Conservation (phyloP, 495 filamentous ascomycete genomes). For the Daldinia caldariorum region DNA sequence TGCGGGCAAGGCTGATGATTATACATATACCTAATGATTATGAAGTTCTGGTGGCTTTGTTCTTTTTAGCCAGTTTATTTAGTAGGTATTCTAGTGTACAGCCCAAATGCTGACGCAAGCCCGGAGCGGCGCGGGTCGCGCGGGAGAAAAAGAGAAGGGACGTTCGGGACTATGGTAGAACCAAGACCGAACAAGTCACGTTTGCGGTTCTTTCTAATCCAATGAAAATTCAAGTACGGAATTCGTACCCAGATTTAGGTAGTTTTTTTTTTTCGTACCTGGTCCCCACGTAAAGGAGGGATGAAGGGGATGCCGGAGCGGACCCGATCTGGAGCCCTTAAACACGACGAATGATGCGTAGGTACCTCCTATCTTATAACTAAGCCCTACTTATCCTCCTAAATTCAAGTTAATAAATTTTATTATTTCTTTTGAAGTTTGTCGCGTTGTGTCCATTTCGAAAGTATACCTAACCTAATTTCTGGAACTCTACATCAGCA, state of each 20-base stretch:
- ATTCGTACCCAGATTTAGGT: too few species aligned
- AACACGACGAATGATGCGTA: too few species aligned
- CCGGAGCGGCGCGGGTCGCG: conserved; percentile 28
- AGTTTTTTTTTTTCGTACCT: conserved; percentile 21
- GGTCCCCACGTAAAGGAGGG: conserved; percentile 21
- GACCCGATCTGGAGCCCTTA: too few species aligned
- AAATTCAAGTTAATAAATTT: background rate
- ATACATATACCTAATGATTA: too few species aligned
- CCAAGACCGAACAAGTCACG: conserved; percentile 8
- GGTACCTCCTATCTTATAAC: background rate
- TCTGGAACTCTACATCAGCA: conserved; percentile 22
- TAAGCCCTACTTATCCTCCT: background rate
- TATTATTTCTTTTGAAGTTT: too few species aligned
- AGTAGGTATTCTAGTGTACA: background rate
- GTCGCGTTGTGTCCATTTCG: background rate
- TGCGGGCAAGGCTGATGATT: background rate
- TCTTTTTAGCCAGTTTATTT: background rate
- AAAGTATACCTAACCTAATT: background rate
- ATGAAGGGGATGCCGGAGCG: conserved; percentile 5
- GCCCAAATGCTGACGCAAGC: conserved; percentile 27
- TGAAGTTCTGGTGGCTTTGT: background rate
- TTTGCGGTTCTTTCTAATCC: conserved; percentile 9
- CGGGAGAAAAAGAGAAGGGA: conserved; percentile 10
- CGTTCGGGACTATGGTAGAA: background rate
- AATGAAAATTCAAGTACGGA: conserved; percentile 21